Conservation (phyloP, 306 rosid species). For the cucumber (Cucumis sativus) region DNA sequence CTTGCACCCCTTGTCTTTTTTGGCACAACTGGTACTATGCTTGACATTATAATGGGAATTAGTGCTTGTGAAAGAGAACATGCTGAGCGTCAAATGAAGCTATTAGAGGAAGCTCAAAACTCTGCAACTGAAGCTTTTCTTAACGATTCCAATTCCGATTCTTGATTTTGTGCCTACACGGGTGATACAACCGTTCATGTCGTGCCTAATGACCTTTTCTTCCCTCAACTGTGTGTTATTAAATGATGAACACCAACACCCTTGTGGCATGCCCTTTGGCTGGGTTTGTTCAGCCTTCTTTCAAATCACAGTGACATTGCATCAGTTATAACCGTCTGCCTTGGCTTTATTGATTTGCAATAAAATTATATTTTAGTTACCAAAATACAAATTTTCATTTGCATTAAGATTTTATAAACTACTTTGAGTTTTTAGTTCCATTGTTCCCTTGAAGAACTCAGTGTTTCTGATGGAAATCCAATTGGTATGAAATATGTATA, state of each 20-base stretch:
- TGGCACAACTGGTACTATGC: conserved; percentile 94
- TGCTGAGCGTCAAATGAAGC: conserved; percentile 76
- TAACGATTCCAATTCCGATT: conserved; percentile 19
- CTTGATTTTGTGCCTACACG: conserved; percentile 10
- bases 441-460: neutral
- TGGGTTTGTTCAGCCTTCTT: neutral
- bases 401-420: neutral
- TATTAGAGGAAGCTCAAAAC: conserved; percentile 47
- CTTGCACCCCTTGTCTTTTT: conserved; percentile 86
- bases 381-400: neutral
- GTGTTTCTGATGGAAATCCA: no score
- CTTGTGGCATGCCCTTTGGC: neutral
- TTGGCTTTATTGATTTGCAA: neutral
- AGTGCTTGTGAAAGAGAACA: conserved; percentile 80
- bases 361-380: neutral
- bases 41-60: conserved; percentile 82
- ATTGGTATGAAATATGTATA: no score
- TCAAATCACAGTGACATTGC: neutral
- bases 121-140: conserved; percentile 27
- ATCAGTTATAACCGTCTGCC: neutral
- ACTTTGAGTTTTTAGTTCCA: neutral
- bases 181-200: neutral
- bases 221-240: neutral
- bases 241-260: neutral
- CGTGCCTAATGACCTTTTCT: neutral